Evolutionary conservation across 2,329 filamentous ascomycete genomes (phyloP).

Genomic region (Endothia cerciana): DNA sequence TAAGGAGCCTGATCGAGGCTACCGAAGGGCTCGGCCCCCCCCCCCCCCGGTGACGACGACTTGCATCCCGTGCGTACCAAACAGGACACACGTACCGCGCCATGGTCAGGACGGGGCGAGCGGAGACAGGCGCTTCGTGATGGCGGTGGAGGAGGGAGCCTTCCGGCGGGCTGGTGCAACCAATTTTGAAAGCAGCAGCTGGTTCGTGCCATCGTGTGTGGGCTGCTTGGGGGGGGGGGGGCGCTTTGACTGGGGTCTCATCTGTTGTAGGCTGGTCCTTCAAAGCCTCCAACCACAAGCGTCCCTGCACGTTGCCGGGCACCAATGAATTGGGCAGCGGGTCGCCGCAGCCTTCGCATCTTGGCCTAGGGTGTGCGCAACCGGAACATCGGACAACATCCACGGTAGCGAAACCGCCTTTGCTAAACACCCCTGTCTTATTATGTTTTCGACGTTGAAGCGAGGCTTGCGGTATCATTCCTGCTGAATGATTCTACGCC

Average conservation of each 20-base stretch:
- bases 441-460: slow-evolving; percentile 6
- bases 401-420: slow-evolving; percentile 22
- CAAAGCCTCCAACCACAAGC: neutral
- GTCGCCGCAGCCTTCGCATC: slow-evolving; percentile 21
- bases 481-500: slow-evolving; percentile 21
- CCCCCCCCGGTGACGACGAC: slow-evolving; percentile 13
- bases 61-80: slow-evolving; percentile 3
- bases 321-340: slow-evolving; percentile 9
- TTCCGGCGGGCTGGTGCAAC: slow-evolving; percentile 6
- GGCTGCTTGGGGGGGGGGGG: neutral
- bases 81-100: neutral
- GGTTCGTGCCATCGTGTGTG: slow-evolving; percentile 24
- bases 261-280: slow-evolving; percentile 6
- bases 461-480: slow-evolving; percentile 20
- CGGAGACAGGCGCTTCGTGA: slow-evolving; percentile 11
- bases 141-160: slow-evolving; percentile 4
- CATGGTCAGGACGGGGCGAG: slow-evolving; percentile 7
- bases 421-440: slow-evolving; percentile 17
- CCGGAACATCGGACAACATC: slow-evolving; percentile 26
- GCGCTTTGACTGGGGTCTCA: neutral
- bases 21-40: slow-evolving; percentile 19
- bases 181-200: slow-evolving; percentile 19
- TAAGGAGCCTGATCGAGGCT: slow-evolving; percentile 8
- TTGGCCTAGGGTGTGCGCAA: neutral
- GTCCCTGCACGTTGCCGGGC: neutral